A percentile compares a stretch with the other conserved stretches of the same genome.
Evolutionary conservation across 2,329 filamentous ascomycete genomes (phyloP).

Genomic region (Colletotrichum sp.): DNA sequence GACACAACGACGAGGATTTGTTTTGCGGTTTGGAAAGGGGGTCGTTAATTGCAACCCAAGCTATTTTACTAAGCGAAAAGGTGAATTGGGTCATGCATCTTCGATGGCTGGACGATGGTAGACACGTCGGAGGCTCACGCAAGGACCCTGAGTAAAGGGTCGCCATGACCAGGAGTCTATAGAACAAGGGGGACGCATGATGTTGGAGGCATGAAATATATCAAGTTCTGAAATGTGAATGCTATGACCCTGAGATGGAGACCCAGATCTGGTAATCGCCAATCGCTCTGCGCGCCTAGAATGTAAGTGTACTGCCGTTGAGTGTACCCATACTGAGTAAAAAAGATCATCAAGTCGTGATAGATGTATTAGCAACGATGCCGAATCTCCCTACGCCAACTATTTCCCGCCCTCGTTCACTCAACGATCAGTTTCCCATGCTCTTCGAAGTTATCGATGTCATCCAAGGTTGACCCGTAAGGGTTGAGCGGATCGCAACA

Average conservation of each 20-base stretch:
- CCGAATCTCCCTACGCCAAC: background rate
- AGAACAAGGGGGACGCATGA: background rate
- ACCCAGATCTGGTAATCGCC: background rate
- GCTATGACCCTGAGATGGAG: background rate
- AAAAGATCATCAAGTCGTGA: background rate
- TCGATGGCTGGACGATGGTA: background rate
- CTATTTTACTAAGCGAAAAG: background rate
- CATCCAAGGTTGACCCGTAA: constrained; percentile 27
- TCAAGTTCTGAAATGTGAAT: background rate
- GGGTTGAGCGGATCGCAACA: constrained; percentile 35
- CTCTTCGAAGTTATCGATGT: constrained; percentile 32
- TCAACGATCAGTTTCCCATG: background rate
- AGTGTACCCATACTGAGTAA: background rate
- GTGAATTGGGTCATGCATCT: background rate
- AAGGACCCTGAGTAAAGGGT: background rate
- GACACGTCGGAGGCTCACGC: background rate
- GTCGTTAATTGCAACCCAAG: background rate
- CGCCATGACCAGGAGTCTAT: background rate
- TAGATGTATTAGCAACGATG: background rate
- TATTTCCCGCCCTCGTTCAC: background rate
- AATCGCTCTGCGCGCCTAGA: background rate
- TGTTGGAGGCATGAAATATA: background rate
- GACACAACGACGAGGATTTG: background rate
- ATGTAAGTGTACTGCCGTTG: background rate
- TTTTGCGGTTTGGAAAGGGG: background rate